These are phyloP conservation scores for Pichia thaimueangensis DNA, from an alignment of 805 yeast genomes.

Conservation along the genomic window DNA sequence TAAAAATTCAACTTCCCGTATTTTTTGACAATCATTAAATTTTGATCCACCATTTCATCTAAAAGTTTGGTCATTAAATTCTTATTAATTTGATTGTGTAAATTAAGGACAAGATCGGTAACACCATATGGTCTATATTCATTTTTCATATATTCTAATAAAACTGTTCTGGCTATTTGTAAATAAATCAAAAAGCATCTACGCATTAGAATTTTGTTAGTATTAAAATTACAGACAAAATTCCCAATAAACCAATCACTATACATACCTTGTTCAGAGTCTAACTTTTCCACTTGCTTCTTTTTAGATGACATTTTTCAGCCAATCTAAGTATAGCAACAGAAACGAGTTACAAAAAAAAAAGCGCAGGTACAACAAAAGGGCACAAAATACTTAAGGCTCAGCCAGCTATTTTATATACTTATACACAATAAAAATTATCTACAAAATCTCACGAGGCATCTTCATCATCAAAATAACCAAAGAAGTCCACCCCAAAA, in stretches of 20 bases:
- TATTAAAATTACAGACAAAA: background rate
- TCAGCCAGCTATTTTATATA: background rate
- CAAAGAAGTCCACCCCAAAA: slow-evolving; percentile 90
- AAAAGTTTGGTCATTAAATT: slow-evolving; percentile 30
- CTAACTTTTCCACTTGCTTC: slow-evolving; percentile 10
- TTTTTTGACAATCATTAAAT: slow-evolving; percentile 32
- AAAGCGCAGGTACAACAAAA: background rate
- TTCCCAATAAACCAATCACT: background rate
- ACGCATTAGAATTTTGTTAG: background rate
- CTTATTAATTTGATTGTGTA: slow-evolving; percentile 36
- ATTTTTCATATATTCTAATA: slow-evolving; percentile 31
- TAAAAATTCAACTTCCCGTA: slow-evolving; percentile 41
- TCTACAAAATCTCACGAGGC: slow-evolving; percentile 43
- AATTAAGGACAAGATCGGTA: slow-evolving; percentile 39
- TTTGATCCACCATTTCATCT: slow-evolving; percentile 30
- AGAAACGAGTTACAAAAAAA: background rate
- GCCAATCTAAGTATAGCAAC: background rate
- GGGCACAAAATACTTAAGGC: background rate
- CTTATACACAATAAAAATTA: no score
- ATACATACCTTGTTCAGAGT: slow-evolving; percentile 16
- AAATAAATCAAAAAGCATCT: no score
- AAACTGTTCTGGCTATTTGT: slow-evolving; percentile 9
- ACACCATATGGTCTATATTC: slow-evolving; percentile 45
- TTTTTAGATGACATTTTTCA: slow-evolving; percentile 2
- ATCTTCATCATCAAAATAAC: slow-evolving; percentile 75